Conservation (phyloP, 1,284 basidiomycete genomes). For the Pholiota adiposa region DNA sequence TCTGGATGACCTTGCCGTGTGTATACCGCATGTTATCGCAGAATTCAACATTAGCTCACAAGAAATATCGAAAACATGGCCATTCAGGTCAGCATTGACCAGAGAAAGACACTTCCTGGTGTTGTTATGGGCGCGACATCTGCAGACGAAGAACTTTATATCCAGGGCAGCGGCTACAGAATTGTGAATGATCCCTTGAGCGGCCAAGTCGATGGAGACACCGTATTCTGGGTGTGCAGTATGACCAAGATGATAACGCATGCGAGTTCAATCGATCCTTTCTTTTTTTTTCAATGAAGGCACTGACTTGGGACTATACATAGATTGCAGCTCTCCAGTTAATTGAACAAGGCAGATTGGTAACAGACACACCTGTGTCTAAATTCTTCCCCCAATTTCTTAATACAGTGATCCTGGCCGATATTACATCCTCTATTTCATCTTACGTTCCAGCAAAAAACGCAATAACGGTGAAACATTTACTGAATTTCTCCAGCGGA, state of each 20-base stretch:
- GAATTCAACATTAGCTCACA: neutral
- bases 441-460: slow-evolving; percentile 25
- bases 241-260: slow-evolving; percentile 26
- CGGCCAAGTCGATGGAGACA: slow-evolving; percentile 22
- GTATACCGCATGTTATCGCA: neutral
- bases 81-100: slow-evolving; percentile 1
- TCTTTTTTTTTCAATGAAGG: neutral
- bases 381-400: slow-evolving; percentile 26
- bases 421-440: slow-evolving; percentile 10
- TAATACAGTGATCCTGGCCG: slow-evolving; percentile 26
- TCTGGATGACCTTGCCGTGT: slow-evolving; percentile 10
- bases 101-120: slow-evolving; percentile 20
- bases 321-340: slow-evolving; percentile 25
- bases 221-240: slow-evolving; percentile 28
- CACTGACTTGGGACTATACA: neutral
- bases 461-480: slow-evolving; percentile 21
- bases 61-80: too few relatives aligned
- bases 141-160: slow-evolving; percentile 24
- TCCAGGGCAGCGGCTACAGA: slow-evolving; percentile 20
- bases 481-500: slow-evolving; percentile 29
- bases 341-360: slow-evolving; percentile 25
- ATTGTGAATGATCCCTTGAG: slow-evolving; percentile 20
- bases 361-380: slow-evolving; percentile 22
- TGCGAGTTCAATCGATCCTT: slow-evolving; percentile 14
- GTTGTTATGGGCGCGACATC: slow-evolving; percentile 23